These are phyloP conservation scores for Phytophthora pisi DNA, from an alignment of 352 stramenopile genomes.

Conservation along the genomic window DNA sequence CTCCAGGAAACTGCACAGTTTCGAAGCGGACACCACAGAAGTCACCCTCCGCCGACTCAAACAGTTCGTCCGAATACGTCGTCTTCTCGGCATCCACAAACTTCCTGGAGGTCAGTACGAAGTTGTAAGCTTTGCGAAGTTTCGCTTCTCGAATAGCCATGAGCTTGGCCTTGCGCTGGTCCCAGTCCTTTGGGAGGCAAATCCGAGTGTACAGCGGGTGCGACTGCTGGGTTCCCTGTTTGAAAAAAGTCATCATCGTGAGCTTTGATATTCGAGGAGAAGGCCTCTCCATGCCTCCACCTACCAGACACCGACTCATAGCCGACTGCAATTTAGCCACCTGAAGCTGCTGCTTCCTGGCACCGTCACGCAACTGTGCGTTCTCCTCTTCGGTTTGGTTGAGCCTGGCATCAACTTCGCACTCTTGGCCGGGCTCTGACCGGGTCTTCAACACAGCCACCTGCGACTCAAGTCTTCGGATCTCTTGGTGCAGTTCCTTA, in stretches of 20 bases:
- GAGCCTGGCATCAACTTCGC: conserved; percentile 2
- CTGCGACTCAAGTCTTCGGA: conserved; percentile 14
- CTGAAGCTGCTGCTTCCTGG: conserved; percentile 10
- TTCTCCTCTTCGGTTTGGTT: conserved; percentile 9
- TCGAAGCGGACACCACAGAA: conserved; percentile 31
- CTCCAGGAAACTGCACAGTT: conserved; percentile 33
- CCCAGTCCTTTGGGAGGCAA: conserved; percentile 22
- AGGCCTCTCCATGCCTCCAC: neutral
- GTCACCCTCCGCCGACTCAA: conserved; percentile 30
- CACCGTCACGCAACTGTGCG: neutral
- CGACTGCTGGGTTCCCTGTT: conserved; percentile 16
- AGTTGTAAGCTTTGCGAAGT: conserved; percentile 26
- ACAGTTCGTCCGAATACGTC: conserved; percentile 30
- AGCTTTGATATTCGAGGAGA: neutral
- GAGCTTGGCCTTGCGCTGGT: conserved; percentile 13
- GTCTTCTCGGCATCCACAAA: conserved; percentile 20
- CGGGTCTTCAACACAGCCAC: conserved; percentile 17
- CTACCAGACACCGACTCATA: conserved; percentile 17
- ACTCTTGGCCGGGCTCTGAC: neutral
- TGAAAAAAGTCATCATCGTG: neutral
- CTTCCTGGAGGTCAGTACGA: conserved; percentile 17
- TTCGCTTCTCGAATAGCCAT: conserved; percentile 13
- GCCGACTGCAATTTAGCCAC: conserved; percentile 18
- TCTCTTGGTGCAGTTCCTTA: conserved; percentile 8
- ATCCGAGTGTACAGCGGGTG: conserved; percentile 30